phyloP scores from a whole-genome alignment of 1,284 basidiomycete species.

The Sphaerobolus stellatus region DNA sequence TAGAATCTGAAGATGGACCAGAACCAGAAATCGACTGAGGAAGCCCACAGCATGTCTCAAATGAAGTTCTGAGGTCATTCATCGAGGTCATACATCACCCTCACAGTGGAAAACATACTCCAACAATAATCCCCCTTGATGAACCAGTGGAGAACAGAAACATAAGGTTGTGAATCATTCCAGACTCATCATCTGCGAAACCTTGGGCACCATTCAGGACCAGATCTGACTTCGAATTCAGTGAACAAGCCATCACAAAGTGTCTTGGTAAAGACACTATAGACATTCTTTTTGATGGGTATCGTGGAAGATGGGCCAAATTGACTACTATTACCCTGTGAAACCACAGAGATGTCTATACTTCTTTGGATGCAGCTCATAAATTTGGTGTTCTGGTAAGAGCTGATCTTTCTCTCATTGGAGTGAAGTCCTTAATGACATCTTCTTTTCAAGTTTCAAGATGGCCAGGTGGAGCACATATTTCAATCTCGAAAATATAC shows the following conservation, averaged over 20 bases:
- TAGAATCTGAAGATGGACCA: not conserved
- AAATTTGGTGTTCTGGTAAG: not conserved
- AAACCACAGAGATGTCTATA: not conserved
- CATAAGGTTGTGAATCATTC: not conserved
- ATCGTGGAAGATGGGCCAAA: not conserved
- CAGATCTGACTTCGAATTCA: not conserved
- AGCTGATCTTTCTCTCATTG: not conserved
- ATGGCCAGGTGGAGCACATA: not conserved
- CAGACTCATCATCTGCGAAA: not conserved
- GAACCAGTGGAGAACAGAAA: not conserved
- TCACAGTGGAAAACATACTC: not conserved
- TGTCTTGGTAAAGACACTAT: not conserved
- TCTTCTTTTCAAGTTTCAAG: not conserved
- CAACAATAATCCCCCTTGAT: not conserved
- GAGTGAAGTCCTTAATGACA: not conserved
- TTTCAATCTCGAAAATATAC: not conserved
- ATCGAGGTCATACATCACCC: not conserved
- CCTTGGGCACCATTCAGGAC: not conserved
- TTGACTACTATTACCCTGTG: not conserved
- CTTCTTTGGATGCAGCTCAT: not conserved
- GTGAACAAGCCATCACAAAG: not conserved
- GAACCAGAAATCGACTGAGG: not conserved
- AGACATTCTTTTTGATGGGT: not conserved
- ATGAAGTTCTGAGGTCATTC: not conserved
- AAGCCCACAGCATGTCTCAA: not conserved